Conservation (phyloP, 148 eudicot species). For the Bassia scoparia region DNA sequence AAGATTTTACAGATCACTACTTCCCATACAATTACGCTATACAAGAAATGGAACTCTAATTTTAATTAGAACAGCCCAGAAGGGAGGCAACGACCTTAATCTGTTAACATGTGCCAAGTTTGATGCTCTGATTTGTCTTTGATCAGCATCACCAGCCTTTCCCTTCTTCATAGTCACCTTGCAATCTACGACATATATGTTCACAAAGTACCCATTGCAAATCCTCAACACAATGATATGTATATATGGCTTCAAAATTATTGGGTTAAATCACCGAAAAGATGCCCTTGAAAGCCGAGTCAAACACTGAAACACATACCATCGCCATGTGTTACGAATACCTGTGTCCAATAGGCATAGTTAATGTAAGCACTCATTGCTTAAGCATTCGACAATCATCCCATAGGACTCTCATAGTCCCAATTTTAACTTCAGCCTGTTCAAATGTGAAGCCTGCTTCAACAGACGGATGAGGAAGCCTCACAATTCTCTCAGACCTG, state of each 20-base stretch:
- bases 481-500: constrained; percentile 36
- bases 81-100: not conserved
- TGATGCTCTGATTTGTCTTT: not conserved
- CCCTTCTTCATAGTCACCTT: not conserved
- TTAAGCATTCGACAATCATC: constrained; percentile 40
- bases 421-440: constrained; percentile 50
- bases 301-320: not conserved
- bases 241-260: not conserved
- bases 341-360: not conserved
- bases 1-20: not conserved
- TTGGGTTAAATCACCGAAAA: not conserved
- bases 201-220: not conserved
- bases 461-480: constrained; percentile 51
- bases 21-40: constrained; percentile 11
- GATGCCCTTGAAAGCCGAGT: not conserved
- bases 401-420: constrained; percentile 66
- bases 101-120: constrained; percentile 6
- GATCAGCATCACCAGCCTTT: constrained; percentile 7
- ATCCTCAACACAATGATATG: not conserved
- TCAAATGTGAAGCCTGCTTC: constrained; percentile 49
- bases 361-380: not conserved
- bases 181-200: not conserved
- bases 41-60: constrained; percentile 18
- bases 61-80: not conserved
- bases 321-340: not conserved